phyloP scores from a whole-genome alignment of 1,284 basidiomycete species.

The Dichomitus squalens region DNA sequence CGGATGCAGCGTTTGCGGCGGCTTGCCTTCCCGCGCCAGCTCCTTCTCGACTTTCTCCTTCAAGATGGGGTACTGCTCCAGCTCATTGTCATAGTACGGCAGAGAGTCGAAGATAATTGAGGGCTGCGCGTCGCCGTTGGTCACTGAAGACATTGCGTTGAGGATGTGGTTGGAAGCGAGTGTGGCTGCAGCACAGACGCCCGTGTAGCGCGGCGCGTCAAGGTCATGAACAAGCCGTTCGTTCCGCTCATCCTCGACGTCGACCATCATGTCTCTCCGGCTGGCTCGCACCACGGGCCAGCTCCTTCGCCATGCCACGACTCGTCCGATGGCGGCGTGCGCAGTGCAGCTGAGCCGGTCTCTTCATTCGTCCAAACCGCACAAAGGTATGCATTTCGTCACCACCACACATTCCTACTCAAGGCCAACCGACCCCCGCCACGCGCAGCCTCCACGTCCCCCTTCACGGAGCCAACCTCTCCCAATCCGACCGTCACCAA shows the following conservation, averaged over 20 bases:
- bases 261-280: slow-evolving; percentile 53
- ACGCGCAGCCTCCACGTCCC: slow-evolving; percentile 63
- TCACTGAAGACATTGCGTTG: slow-evolving; percentile 20
- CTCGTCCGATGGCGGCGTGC: slow-evolving; percentile 28
- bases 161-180: slow-evolving; percentile 18
- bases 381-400: slow-evolving; percentile 45
- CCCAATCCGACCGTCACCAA: slow-evolving; percentile 78
- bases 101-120: slow-evolving; percentile 74
- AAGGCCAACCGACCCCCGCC: neutral
- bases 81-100: slow-evolving; percentile 94
- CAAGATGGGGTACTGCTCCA: slow-evolving; percentile 74
- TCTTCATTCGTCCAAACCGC: slow-evolving; percentile 48
- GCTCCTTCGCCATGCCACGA: slow-evolving; percentile 36
- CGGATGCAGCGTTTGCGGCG: slow-evolving; percentile 58
- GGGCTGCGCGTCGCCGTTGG: slow-evolving; percentile 13
- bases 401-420: neutral
- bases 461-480: slow-evolving; percentile 86
- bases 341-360: slow-evolving; percentile 31
- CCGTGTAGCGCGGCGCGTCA: slow-evolving; percentile 16
- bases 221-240: slow-evolving; percentile 9
- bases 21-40: slow-evolving; percentile 67
- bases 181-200: slow-evolving; percentile 9
- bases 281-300: slow-evolving; percentile 45
- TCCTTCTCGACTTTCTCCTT: slow-evolving; percentile 75
- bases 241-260: slow-evolving; percentile 27